These are phyloP conservation scores for Pseudophaeomoniella oleicola DNA, from an alignment of 2,329 filamentous ascomycete genomes.

Conservation along the genomic window DNA sequence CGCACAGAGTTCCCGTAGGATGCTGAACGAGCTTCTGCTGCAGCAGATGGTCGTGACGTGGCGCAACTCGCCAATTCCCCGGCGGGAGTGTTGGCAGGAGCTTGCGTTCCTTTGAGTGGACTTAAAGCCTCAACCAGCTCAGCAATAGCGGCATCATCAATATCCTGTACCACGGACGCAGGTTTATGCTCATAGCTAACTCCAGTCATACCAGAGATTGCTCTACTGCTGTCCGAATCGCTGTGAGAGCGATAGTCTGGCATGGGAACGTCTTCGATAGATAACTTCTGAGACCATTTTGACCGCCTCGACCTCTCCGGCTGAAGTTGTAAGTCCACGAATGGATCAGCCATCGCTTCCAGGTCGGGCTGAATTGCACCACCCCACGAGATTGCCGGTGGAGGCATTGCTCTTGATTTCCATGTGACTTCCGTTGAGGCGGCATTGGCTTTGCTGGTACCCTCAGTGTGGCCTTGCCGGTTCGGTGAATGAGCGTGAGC, in stretches of 20 bases:
- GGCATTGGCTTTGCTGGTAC: conserved; percentile 14
- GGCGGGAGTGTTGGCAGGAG: conserved; percentile 1
- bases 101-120: conserved; percentile 1
- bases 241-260: conserved; percentile 29
- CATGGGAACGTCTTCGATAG: conserved; percentile 33
- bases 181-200: conserved; percentile 1
- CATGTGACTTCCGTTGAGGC: conserved; percentile 14
- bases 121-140: background rate
- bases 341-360: conserved; percentile 21
- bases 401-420: conserved; percentile 13
- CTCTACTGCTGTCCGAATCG: conserved; percentile 17
- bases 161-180: background rate
- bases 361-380: background rate
- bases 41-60: background rate
- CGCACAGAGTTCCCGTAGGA: background rate
- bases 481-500: conserved; percentile 50
- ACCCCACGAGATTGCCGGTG: conserved; percentile 9
- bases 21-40: background rate
- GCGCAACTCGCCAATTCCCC: background rate
- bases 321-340: conserved; percentile 21
- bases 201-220: background rate
- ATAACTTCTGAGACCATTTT: background rate
- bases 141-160: background rate
- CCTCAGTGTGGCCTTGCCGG: conserved; percentile 13
- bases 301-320: conserved; percentile 15